phyloP scores from a whole-genome alignment of 2,329 filamentous ascomycete genomes.

The Fusarium miscanthi region DNA sequence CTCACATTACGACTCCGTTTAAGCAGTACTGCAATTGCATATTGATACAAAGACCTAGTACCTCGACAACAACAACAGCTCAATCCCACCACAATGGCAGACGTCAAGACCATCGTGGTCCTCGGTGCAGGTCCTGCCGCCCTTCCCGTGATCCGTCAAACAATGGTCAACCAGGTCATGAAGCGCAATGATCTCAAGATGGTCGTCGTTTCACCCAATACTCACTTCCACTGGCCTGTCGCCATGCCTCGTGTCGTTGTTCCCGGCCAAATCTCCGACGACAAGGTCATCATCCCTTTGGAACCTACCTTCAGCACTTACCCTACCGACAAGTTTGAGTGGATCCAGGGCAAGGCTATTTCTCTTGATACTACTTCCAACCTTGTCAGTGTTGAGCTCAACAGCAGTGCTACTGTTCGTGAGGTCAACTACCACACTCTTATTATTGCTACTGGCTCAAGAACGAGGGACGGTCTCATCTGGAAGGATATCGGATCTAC shows the following conservation, averaged over 20 bases:
- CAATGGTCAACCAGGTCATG: conserved; percentile 57
- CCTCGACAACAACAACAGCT: neutral
- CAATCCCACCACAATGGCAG: conserved; percentile 23
- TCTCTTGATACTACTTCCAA: conserved; percentile 56
- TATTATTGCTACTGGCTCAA: conserved; percentile 65
- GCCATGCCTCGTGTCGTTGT: conserved; percentile 61
- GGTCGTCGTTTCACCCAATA: conserved; percentile 59
- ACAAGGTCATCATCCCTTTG: conserved; percentile 49
- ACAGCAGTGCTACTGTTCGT: conserved; percentile 47
- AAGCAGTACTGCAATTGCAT: neutral
- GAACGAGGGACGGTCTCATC: conserved; percentile 56
- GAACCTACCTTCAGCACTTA: conserved; percentile 62
- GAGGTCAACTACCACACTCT: conserved; percentile 62
- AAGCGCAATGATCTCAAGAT: conserved; percentile 56
- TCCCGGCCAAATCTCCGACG: conserved; percentile 58
- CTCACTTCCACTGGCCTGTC: conserved; percentile 62
- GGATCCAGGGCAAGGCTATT: conserved; percentile 61
- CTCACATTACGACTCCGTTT: neutral
- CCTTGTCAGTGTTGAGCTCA: conserved; percentile 55
- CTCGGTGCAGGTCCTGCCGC: conserved; percentile 62
- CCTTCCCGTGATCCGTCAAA: conserved; percentile 61
- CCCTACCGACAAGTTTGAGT: conserved; percentile 60
- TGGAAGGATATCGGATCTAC: conserved; percentile 61
- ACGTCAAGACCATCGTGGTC: conserved; percentile 58
- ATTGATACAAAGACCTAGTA: neutral